Base-by-base conservation (phyloP, 345 rosid genomes). In the Capsella bursapastoris region DNA sequence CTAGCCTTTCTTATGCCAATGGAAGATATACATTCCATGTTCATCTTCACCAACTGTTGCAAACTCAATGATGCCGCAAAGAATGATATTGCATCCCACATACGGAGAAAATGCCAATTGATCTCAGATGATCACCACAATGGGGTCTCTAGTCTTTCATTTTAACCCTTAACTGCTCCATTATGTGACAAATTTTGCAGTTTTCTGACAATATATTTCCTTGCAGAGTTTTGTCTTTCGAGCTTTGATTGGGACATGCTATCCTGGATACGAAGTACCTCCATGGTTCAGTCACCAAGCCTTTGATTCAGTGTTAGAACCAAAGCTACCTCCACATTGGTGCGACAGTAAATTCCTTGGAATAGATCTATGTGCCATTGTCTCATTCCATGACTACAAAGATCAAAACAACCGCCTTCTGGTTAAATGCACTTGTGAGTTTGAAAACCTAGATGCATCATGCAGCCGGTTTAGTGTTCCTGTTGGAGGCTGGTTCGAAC, bases 241-340 rank as follows among this genome's bases (percentile, higher is more conserved):
- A 57, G 52, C 44, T 56, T 28, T 69, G 73, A 43, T 57, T 2
- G 53, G 73, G 52, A 28, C 76, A 11, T 60, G 76, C 43, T 72
- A 35, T 41, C 76, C 76, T 72, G 76, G 69, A 41, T 72, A 27
- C 38, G 76, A 72, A 51, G 32, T 72, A 62, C 69, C 76, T 37
- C 18, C 25, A 49, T 72, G 76, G 76, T 62, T 72, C 62, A 60
- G 60, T 72, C 53, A 72, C 44, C 62, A 62, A 72, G 76, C 69
- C 2, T 61, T 25, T 50, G 35, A 34, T 40, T 53, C 70, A 63
- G 47, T 64, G 63, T 72, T 72, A 44, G 41, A 72, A 43, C 64
- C 56, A 55, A 55, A 64, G 37, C 77, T 72, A 6, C 70, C 64
- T 16, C 68, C 47, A 64, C 70, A 72, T 32, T 72, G 70, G 70